Evolutionary conservation across 2,329 filamentous ascomycete species (phyloP).

Genomic region (Colletotrichum higginsianum): DNA sequence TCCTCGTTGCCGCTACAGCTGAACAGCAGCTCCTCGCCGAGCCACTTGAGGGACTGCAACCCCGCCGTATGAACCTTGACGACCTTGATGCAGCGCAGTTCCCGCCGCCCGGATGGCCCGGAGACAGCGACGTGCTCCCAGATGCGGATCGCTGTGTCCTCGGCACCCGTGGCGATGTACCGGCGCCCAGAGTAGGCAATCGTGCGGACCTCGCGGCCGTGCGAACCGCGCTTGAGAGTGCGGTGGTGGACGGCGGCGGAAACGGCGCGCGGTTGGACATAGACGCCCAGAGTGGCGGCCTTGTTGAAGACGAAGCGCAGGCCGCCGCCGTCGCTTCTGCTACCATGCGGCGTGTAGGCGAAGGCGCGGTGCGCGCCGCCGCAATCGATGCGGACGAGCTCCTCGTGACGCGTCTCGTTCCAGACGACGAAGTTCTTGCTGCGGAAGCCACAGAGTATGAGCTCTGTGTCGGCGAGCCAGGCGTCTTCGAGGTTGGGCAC

Average conservation of each 20-base stretch:
- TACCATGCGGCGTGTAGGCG: conserved; percentile 57
- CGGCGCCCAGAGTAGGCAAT: conserved; percentile 56
- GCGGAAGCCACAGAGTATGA: conserved; percentile 86
- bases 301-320: conserved; percentile 82
- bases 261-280: conserved; percentile 56
- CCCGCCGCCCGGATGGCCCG: conserved; percentile 47
- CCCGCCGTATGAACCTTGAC: conserved; percentile 86
- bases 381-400: conserved; percentile 82
- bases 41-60: conserved; percentile 86
- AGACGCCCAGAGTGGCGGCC: conserved; percentile 68
- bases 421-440: conserved; percentile 85
- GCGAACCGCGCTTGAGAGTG: conserved; percentile 78
- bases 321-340: conserved; percentile 48
- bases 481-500: conserved; percentile 83
- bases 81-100: conserved; percentile 68
- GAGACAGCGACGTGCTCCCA: conserved; percentile 63
- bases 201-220: conserved; percentile 86
- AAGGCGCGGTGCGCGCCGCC: conserved; percentile 89
- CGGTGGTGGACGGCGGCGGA: conserved; percentile 48
- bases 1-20: conserved; percentile 92
- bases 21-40: conserved; percentile 75
- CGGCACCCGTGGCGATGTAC: conserved; percentile 77
- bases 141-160: conserved; percentile 81
- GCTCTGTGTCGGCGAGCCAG: conserved; percentile 69
- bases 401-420: conserved; percentile 80